Base-by-base conservation (phyloP, 306 rosid genomes). In the Hippophae rhamnoides region DNA sequence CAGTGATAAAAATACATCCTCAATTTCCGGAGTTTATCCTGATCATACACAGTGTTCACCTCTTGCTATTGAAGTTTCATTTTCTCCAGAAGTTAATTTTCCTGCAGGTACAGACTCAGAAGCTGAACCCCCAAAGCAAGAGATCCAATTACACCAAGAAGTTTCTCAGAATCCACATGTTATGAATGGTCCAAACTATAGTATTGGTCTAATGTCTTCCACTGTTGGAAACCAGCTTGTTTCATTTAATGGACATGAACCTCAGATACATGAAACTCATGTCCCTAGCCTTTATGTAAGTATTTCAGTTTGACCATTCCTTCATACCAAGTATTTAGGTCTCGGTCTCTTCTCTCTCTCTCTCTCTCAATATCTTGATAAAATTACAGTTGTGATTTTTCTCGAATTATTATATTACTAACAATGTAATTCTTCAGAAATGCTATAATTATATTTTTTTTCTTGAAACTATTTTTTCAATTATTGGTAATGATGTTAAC, bases 101-200 rank as follows among this genome's bases (percentile, higher is more conserved):
- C 47, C 72, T 56, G 49, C 65, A 47, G 14, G 52, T 47, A 56
- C 67, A 26, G 77, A 68, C 62, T 60, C 80, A 52, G 80, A 78
- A 73, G 58, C 54, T 75, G 89, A 79, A 31, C 77, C 73, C 52
- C 69, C 69, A 50, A 79, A 77, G 66, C 79, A 67, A 74, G 83
- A 75, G 47, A 60, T 51, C 31, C 69, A 77, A 57, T 64, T 72
- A 52, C 74, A 65, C 53, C 74, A 74, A 6, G 83, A 81, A 52
- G 79, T 71, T 50, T 66, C 71, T 41, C 82, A 62, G 43, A 67
- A 67, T 63, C 75, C 68, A 13, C 45, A 70, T 46, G 72, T 58
- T 74, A 65, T 71, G 62, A 71, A 57, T 49, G 65, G 53, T 41
- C 76, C 66, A 1, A 54, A 55, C 68, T 66, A 78, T 49, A 46